Evolutionary conservation across 2,329 filamentous ascomycete genomes (phyloP).

Genomic region (Verticillium albo-atrum): DNA sequence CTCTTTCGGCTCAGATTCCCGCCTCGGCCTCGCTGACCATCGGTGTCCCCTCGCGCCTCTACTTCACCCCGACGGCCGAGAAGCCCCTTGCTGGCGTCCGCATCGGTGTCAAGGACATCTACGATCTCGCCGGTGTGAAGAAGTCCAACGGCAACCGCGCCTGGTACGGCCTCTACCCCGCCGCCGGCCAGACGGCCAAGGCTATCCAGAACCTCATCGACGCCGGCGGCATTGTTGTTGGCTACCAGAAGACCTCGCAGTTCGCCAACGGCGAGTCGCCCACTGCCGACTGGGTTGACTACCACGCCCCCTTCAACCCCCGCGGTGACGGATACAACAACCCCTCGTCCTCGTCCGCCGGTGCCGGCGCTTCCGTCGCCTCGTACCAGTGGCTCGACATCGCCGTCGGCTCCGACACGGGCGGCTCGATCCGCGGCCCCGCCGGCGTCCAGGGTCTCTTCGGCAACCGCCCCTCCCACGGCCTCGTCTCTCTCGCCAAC

Average conservation of each 20-base stretch:
- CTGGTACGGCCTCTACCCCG: conserved; percentile 48
- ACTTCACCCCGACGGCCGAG: conserved; percentile 46
- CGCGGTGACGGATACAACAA: conserved; percentile 42
- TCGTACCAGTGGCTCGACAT: conserved; percentile 41
- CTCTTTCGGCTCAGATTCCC: conserved; percentile 25
- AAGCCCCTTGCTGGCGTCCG: conserved; percentile 57
- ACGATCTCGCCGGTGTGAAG: conserved; percentile 48
- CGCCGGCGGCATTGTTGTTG: conserved; percentile 46
- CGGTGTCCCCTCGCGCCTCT: conserved; percentile 56
- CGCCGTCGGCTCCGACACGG: conserved; percentile 39
- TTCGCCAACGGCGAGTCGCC: conserved; percentile 36
- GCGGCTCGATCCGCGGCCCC: conserved; percentile 41
- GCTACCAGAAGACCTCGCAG: conserved; percentile 40
- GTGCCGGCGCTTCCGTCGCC: conserved; percentile 26
- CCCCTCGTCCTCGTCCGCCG: conserved; percentile 35
- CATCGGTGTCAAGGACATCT: conserved; percentile 60
- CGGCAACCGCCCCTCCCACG: conserved; percentile 39
- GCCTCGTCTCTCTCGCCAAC: conserved; percentile 31
- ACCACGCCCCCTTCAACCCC: conserved; percentile 35
- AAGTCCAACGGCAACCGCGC: conserved; percentile 52
- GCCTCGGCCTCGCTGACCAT: conserved; percentile 24
- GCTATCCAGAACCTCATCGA: conserved; percentile 54
- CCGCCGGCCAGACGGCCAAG: conserved; percentile 39
- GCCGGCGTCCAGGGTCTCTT: conserved; percentile 36
- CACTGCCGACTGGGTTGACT: conserved; percentile 39